Evolutionary conservation across 305 asterid genomes (phyloP).

Genomic region (Solanum hybrid): DNA sequence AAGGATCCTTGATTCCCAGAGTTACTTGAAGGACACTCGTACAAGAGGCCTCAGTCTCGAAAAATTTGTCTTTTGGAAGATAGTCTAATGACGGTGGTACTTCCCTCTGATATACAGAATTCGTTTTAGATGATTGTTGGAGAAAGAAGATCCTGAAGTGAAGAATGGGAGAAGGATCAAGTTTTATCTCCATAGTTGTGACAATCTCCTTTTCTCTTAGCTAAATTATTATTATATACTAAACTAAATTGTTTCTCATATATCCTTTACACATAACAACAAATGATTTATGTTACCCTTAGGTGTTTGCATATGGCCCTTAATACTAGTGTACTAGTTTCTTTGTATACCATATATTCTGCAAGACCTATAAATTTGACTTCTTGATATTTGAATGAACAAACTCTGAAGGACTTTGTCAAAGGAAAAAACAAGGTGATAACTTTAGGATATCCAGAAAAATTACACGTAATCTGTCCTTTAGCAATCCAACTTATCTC

Average conservation of each 20-base stretch:
- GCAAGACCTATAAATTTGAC: neutral
- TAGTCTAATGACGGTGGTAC: neutral
- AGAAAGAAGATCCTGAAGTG: neutral
- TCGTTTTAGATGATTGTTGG: conserved; percentile 1
- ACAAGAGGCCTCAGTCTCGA: neutral
- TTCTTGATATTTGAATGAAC: neutral
- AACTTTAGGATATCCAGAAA: no score
- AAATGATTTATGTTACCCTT: neutral
- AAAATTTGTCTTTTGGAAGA: neutral
- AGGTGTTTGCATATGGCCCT: neutral
- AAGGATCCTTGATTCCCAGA: neutral
- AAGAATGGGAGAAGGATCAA: neutral
- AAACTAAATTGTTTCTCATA: neutral
- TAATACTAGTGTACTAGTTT: neutral
- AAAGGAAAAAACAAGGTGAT: neutral
- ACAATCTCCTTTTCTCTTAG: neutral
- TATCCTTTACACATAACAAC: neutral
- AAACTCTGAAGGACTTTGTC: neutral
- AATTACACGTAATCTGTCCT: no score
- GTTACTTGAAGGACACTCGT: neutral
- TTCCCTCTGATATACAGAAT: neutral
- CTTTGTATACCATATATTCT: neutral
- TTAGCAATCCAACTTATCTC: neutral
- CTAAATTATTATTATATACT: neutral
- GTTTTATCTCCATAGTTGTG: neutral